Evolutionary conservation across 257 asterid genomes (phyloP).

Genomic region (Solanum chilense): DNA sequence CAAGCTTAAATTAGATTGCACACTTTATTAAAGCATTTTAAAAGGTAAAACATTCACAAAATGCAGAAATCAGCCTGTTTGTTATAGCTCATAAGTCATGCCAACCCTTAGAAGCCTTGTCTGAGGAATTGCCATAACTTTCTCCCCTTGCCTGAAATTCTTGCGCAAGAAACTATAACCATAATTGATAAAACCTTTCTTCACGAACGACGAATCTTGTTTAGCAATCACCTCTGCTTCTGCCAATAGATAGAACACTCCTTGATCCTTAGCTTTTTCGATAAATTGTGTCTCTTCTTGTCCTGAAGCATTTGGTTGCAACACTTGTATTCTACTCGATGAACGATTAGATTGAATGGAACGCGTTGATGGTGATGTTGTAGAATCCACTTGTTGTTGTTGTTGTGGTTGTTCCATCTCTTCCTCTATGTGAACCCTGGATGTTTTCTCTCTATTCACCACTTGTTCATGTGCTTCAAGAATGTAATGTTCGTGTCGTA

Average conservation of each 20-base stretch:
- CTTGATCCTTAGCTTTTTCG: slow-evolving; percentile 39
- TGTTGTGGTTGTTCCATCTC: neutral
- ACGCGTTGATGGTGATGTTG: slow-evolving; percentile 19
- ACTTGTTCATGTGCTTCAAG: slow-evolving; percentile 8
- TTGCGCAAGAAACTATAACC: slow-evolving; percentile 49
- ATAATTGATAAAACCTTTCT: slow-evolving; percentile 37
- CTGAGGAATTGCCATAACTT: slow-evolving; percentile 45
- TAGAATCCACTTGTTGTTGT: neutral
- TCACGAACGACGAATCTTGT: slow-evolving; percentile 31
- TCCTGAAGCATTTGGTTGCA: neutral
- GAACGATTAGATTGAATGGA: slow-evolving; percentile 16
- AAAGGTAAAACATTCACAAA: neutral
- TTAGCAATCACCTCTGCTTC: slow-evolving; percentile 66
- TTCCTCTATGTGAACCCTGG: slow-evolving; percentile 28
- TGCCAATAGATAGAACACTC: slow-evolving; percentile 53
- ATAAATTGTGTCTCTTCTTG: slow-evolving; percentile 29
- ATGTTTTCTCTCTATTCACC: neutral
- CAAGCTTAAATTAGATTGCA: neutral
- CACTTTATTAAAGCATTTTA: neutral
- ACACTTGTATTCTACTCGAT: neutral
- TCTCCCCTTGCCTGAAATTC: slow-evolving; percentile 61
- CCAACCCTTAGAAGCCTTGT: slow-evolving; percentile 58
- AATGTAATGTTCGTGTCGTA: slow-evolving; percentile 35
- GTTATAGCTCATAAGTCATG: slow-evolving; percentile 54
- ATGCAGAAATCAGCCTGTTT: neutral